Conservation (phyloP, 2,329 filamentous ascomycete genomes). For the Ceratocystis harringtonii region DNA sequence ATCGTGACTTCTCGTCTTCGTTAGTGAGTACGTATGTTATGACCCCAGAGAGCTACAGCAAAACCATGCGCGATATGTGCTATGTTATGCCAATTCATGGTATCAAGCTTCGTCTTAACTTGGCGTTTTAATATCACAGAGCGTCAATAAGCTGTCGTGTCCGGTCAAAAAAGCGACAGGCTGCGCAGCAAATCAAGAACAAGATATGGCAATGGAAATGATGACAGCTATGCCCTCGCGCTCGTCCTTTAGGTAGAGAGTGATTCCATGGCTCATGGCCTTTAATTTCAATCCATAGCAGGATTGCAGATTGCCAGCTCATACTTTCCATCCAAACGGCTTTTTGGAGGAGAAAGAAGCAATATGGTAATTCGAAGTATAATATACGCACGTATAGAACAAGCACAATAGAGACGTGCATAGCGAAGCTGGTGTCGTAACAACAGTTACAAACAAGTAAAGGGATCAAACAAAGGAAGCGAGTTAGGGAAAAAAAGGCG, state of each 20-base stretch:
- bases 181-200: neutral
- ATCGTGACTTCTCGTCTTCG: neutral
- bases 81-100: neutral
- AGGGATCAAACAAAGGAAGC: neutral
- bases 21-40: too few species aligned
- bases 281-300: neutral
- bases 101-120: neutral
- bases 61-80: neutral
- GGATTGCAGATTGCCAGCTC: constrained; percentile 6
- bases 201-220: neutral
- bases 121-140: neutral
- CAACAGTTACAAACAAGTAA: neutral
- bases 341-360: neutral
- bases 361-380: neutral
- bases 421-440: neutral
- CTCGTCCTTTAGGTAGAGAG: neutral
- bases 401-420: neutral
- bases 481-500: neutral
- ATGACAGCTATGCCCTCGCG: neutral
- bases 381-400: neutral
- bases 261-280: neutral
- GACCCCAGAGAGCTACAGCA: neutral
- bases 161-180: neutral
- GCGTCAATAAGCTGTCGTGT: too few species aligned
- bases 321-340: neutral